These are phyloP conservation scores for Amanita pallidorosea DNA, from an alignment of 768 basidiomycete genomes.

Conservation along the genomic window DNA sequence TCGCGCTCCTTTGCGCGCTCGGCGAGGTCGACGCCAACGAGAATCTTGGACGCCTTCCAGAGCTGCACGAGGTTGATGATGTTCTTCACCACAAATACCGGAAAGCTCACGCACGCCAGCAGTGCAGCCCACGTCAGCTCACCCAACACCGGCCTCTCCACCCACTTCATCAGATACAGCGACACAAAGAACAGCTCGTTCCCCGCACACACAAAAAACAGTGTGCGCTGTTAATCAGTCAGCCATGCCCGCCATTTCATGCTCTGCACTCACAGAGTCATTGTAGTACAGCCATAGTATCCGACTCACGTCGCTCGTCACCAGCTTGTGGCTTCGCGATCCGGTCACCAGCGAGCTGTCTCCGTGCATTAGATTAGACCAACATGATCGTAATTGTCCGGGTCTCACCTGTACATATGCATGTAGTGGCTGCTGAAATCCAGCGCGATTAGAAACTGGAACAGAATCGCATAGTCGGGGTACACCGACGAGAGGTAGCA, in stretches of 20 bases:
- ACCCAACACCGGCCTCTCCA: slow-evolving; percentile 42
- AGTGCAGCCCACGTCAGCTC: slow-evolving; percentile 67
- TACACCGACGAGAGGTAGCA: slow-evolving; percentile 91
- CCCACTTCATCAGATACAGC: slow-evolving; percentile 89
- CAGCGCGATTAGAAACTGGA: slow-evolving; percentile 93
- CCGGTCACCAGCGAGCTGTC: slow-evolving; percentile 89
- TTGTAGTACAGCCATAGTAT: slow-evolving; percentile 94
- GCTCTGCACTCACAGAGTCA: slow-evolving; percentile 54
- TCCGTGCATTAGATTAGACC: slow-evolving; percentile 8
- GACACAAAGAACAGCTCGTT: slow-evolving; percentile 96
- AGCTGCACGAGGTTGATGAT: slow-evolving; percentile 92
- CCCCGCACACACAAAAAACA: slow-evolving; percentile 88
- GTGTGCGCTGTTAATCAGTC: slow-evolving; percentile 43
- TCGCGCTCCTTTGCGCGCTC: slow-evolving; percentile 60
- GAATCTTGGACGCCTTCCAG: slow-evolving; percentile 94
- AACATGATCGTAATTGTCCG: background rate
- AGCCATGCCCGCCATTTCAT: background rate
- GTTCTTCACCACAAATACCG: slow-evolving; percentile 76
- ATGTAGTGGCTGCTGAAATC: slow-evolving; percentile 99
- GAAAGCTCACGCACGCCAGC: slow-evolving; percentile 50
- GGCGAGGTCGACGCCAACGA: slow-evolving; percentile 88
- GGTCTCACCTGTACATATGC: slow-evolving; percentile 93
- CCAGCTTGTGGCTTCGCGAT: slow-evolving; percentile 84
- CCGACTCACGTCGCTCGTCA: slow-evolving; percentile 85
- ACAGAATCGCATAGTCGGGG: slow-evolving; percentile 71